phyloP scores from a whole-genome alignment of 306 rosid species.

The Hylodesmum podocarpum region DNA sequence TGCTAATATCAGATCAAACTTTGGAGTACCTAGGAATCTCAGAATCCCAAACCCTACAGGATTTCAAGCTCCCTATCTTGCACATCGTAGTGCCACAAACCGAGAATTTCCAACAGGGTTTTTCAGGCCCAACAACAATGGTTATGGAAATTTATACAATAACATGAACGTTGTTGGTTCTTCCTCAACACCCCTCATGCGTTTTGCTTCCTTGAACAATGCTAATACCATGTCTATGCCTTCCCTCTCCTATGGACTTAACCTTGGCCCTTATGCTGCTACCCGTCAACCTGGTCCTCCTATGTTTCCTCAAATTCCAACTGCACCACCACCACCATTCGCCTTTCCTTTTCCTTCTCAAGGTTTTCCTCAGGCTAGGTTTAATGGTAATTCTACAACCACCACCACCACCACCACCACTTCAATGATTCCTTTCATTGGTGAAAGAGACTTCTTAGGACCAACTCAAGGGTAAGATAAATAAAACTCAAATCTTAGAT shows the following conservation, averaged over 20 bases:
- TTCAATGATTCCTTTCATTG: not conserved
- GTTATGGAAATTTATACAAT: slow-evolving; percentile 35
- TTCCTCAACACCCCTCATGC: slow-evolving; percentile 44
- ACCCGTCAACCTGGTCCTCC: not conserved
- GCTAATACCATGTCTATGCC: slow-evolving; percentile 21
- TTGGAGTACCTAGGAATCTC: slow-evolving; percentile 34
- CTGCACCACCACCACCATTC: too few relatives aligned
- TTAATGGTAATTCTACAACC: not conserved
- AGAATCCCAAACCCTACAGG: too few relatives aligned
- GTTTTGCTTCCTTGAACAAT: slow-evolving; percentile 41
- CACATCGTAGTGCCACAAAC: not conserved
- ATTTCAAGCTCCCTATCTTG: slow-evolving; percentile 42
- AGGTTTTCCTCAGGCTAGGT: slow-evolving; percentile 17
- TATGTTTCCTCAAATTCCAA: not conserved
- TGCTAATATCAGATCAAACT: not conserved
- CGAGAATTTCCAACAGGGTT: slow-evolving; percentile 44
- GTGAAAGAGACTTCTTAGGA: not conserved
- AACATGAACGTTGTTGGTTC: slow-evolving; percentile 46
- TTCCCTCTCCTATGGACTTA: slow-evolving; percentile 40
- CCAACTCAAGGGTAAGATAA: too few relatives aligned
- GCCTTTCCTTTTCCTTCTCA: not conserved
- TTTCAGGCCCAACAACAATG: slow-evolving; percentile 30
- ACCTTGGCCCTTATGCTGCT: slow-evolving; percentile 29
- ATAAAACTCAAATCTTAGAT: too few relatives aligned
- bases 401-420: too few relatives aligned